Evolutionary conservation across 148 eudicot species (phyloP), one percentile per base, ranked within the genome.

Genomic region (Polygonum maritimum): DNA sequence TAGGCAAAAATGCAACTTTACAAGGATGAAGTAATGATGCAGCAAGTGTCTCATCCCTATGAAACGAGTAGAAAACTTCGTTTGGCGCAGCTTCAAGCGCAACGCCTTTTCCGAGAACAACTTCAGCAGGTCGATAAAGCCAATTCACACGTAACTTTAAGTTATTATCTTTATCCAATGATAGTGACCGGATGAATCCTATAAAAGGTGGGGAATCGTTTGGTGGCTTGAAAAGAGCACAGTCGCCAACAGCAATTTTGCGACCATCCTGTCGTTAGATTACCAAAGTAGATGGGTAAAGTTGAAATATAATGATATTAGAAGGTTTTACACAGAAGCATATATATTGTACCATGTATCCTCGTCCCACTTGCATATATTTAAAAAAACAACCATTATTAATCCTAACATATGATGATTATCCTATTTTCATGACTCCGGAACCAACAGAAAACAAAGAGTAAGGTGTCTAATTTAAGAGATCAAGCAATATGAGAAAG

Each of bases 1-100:
- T 89, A 78, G 86, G 91, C 80, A 89, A 85, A 80, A 95, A 92
- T 75, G 97, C 86, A 80, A 94, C 97, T 90, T 88, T 95, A 82
- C 99, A 96, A 47, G 92, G 99, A 86, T 96, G 97, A 69, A 96
- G 90, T 79, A 96, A 77, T 44, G 98, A 88, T 76, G 93, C 94
- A 84, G 90, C 98, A 77, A 91, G 89, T 79, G 86, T 87, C 88
- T 95, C 94, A 85, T 88, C 97, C 89, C 85, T 85, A 44, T 89
- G 92, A 74, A 92, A 95, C 10, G 98, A 96, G 81, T 92, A 96
- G 70, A 92, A 92, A 36, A 89, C 87, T 78, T 92, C 97, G 92
- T 96, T 96, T n/a, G 93, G 98, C 58, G 92, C 89, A 62, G 94
- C 87, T 79, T 90, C 92, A 62, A 87, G 77, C 51, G 77, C 76